A percentile compares a stretch with the other conserved stretches of the same genome.
These are phyloP conservation scores for Coemansia aciculifera DNA, from an alignment of 192 early-diverging fungal genomes.

Conservation along the genomic window DNA sequence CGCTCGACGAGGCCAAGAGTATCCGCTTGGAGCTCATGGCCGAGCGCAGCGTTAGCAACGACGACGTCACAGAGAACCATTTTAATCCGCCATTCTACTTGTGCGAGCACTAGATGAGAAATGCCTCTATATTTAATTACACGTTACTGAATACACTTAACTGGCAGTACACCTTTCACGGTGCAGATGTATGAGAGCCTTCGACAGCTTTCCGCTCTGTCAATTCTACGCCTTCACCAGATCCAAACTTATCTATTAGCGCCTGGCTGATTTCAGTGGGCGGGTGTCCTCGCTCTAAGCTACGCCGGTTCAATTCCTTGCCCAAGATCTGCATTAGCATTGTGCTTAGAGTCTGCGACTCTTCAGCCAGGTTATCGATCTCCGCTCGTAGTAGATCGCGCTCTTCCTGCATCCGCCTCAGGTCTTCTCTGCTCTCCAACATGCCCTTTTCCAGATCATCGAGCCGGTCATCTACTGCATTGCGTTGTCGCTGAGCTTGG, in stretches of 20 bases:
- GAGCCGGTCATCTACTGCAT: constrained; percentile 53
- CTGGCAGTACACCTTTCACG: neutral
- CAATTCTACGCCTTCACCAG: constrained; percentile 21
- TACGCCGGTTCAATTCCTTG: constrained; percentile 25
- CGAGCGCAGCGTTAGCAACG: constrained; percentile 37
- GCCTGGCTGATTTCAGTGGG: constrained; percentile 27
- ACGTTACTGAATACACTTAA: neutral
- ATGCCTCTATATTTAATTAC: constrained; percentile 1
- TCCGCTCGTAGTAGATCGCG: constrained; percentile 24
- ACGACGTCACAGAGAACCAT: neutral
- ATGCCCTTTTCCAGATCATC: constrained; percentile 57
- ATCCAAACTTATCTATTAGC: constrained; percentile 30
- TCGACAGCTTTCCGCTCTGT: neutral
- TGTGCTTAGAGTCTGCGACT: constrained; percentile 23
- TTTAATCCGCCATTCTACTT: constrained; percentile 26
- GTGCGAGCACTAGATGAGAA: constrained; percentile 30
- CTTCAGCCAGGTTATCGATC: constrained; percentile 23
- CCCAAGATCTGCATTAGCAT: constrained; percentile 47
- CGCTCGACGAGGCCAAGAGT: constrained; percentile 49
- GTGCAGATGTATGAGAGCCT: neutral
- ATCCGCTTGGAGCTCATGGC: constrained; percentile 52
- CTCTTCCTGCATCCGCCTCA: constrained; percentile 38
- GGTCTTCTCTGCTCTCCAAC: constrained; percentile 36
- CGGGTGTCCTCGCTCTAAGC: constrained; percentile 25
- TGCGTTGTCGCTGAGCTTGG: constrained; percentile 34